phyloP scores from a whole-genome alignment of 768 basidiomycete species.

The Suillus spraguei region DNA sequence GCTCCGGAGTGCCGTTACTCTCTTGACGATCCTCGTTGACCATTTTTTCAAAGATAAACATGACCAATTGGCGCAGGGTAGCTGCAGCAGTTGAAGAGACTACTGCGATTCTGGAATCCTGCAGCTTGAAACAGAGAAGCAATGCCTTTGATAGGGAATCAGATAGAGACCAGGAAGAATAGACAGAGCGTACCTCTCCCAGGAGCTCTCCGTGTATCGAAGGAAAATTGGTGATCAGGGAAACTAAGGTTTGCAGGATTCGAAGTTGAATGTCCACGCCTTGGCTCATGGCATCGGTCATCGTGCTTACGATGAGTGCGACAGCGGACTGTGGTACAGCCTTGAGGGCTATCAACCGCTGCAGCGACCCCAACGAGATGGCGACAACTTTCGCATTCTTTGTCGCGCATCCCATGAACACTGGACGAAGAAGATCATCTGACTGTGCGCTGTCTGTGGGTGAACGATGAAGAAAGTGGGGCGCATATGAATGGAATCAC shows the following conservation, averaged over 20 bases:
- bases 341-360: constrained; percentile 85
- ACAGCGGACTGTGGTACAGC: constrained; percentile 83
- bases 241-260: constrained; percentile 89
- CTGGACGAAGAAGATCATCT: constrained; percentile 78
- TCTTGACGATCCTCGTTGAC: constrained; percentile 68
- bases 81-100: constrained; percentile 98
- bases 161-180: too few relatives aligned
- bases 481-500: constrained; percentile 23
- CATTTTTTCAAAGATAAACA: constrained; percentile 98
- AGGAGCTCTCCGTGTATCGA: constrained; percentile 79
- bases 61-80: constrained; percentile 92
- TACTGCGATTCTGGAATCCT: constrained; percentile 94
- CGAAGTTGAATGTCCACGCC: constrained; percentile 97
- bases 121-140: constrained; percentile 91
- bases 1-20: constrained; percentile 13
- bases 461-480: constrained; percentile 16
- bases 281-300: constrained; percentile 87
- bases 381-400: constrained; percentile 94
- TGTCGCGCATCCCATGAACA: constrained; percentile 93
- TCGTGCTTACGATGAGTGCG: constrained; percentile 77
- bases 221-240: constrained; percentile 86
- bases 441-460: constrained; percentile 73
- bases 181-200: constrained; percentile 64
- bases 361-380: constrained; percentile 88
- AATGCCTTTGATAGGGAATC: constrained; percentile 59